A percentile compares a stretch with the other conserved stretches of the same genome.
Evolutionary conservation across 2,329 filamentous ascomycete species (phyloP).

Genomic region (Talaromyces sp.): DNA sequence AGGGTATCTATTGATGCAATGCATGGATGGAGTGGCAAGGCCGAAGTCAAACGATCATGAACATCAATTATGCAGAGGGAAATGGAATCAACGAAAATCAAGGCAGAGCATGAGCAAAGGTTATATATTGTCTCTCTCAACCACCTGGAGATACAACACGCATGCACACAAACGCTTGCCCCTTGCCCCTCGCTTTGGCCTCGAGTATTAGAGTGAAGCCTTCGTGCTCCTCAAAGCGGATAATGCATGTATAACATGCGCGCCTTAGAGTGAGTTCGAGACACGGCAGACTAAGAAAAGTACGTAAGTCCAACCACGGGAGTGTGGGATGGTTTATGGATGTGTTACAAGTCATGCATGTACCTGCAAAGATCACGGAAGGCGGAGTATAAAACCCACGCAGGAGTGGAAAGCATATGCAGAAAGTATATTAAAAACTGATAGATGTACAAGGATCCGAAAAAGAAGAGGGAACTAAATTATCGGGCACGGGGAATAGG

Average conservation of each 20-base stretch:
- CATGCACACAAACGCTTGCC: conserved; percentile 21
- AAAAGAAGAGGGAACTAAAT: not conserved
- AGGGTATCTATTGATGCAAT: conserved; percentile 12
- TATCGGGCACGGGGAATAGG: conserved; percentile 13
- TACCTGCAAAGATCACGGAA: not conserved
- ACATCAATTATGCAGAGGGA: not conserved
- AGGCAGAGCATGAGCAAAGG: conserved; percentile 14
- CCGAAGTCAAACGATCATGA: not conserved
- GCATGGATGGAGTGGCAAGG: conserved; percentile 6
- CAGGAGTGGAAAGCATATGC: conserved; percentile 17
- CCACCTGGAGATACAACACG: not conserved
- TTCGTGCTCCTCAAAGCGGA: conserved; percentile 20
- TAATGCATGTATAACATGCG: conserved; percentile 1
- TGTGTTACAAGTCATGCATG: conserved; percentile 11
- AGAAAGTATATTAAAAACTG: conserved; percentile 7
- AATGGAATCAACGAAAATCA: conserved; percentile 1
- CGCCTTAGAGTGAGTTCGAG: not conserved
- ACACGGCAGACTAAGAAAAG: not conserved
- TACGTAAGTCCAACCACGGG: not conserved
- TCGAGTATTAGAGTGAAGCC: conserved; percentile 17
- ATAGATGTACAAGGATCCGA: conserved; percentile 21
- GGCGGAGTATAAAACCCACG: conserved; percentile 14
- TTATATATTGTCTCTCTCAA: conserved; percentile 15
- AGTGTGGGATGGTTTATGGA: not conserved
- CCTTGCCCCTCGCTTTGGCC: conserved; percentile 21